Base-by-base conservation (phyloP, 2,329 filamentous ascomycete species). In the Cladosporium sp. region DNA sequence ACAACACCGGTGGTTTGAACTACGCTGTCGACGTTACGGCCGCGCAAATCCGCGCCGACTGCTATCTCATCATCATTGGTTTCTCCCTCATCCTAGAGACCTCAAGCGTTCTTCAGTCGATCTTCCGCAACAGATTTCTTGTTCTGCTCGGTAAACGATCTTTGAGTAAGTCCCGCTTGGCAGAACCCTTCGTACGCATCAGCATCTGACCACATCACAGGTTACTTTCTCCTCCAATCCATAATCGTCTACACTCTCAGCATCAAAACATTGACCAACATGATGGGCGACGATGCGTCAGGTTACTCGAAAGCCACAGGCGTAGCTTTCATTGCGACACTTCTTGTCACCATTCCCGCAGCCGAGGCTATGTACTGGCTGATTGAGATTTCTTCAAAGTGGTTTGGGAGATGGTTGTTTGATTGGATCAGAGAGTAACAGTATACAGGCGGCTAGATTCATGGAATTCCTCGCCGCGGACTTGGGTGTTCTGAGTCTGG, bases 21-120 rank as follows among this genome's bases (percentile, higher is more conserved):
- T 60, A 56, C 5, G 56, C 63, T 31, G 61, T 68, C 13, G 66
- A 72, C 51, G 35, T 60, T 1, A 60, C 62, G 6, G 63, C 70
- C 44, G 69, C 70, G 2, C 62, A 67, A 40, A 68, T 73, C 1
- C 61, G 73, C 31, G 68, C 70, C 35, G 73, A 76, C 51, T 70
- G 72, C 52, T 76, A 72, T 53, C 60, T 76, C 3, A 61, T 74
- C 28, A 63, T 76, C n/a, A 40, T 74, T 0, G 74, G 72, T 1
- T 63, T 70, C 33, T 70, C 70, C 55, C 55, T 73, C 9, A 53
- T 74, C 28, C 53, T 76, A 7, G 74, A 76, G 58, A 70, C 66
- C 2, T 71, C 63, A 19, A 65, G 67, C 9, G 34, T 59, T 11
- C 53, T 72, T 19, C 71, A 72, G 52, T 63, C 51, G 11, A 44